Evolutionary conservation across 2,329 filamentous ascomycete genomes (phyloP).

Genomic region (Trichophyton schoenleinii): DNA sequence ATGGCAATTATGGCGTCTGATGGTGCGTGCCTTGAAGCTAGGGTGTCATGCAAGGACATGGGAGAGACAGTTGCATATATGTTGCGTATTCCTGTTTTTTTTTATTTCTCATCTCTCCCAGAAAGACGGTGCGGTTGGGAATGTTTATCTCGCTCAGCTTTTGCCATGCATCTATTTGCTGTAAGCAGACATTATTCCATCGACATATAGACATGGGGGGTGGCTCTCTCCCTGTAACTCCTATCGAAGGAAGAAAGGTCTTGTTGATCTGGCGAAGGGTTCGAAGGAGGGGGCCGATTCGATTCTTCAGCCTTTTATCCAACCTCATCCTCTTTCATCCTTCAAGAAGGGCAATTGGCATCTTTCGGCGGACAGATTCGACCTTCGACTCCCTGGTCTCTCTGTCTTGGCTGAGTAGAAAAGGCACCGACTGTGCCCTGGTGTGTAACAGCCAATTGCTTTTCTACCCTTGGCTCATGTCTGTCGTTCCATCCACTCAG

Average conservation of each 20-base stretch:
- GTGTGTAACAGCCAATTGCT: background rate
- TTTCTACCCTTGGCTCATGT: background rate
- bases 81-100: background rate
- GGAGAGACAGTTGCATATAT: background rate
- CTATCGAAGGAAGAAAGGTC: background rate
- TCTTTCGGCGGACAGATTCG: background rate
- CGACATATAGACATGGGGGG: slow-evolving; percentile 1
- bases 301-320: background rate
- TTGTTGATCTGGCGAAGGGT: background rate
- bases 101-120: background rate
- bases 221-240: background rate
- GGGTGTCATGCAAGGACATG: slow-evolving; percentile 1
- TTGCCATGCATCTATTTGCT: background rate
- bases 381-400: background rate
- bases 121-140: background rate
- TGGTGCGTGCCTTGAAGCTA: background rate
- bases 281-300: background rate
- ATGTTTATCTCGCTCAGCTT: background rate
- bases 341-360: background rate
- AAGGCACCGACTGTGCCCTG: background rate
- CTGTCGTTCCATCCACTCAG: background rate
- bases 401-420: background rate
- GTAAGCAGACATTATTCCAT: background rate
- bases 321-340: background rate
- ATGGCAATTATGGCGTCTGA: background rate